Base-by-base conservation (phyloP, 495 filamentous ascomycete species). In the Echria macrotheca region DNA sequence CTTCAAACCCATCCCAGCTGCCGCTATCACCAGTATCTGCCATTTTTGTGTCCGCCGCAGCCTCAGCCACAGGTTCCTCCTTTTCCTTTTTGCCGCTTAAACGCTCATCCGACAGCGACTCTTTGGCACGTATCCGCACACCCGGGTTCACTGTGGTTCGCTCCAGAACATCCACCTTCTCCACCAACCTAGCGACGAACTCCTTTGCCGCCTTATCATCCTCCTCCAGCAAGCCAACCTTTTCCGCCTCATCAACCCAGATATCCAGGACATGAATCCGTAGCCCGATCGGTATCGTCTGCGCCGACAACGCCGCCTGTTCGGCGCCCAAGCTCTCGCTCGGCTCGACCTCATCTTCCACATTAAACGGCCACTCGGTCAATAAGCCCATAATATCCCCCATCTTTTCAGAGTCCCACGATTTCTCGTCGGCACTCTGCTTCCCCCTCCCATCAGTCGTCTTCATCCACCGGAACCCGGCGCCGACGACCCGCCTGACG, bases 221-320 rank as follows among this genome's bases (percentile, higher is more conserved):
- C 3, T 71, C 67, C 3, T 70, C 67, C 50, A 83, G 68, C 53
- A 81, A 65, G 39, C 82, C 72, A 28, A 78, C 78, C 59, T 81
- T 83, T 65, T 88, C 86, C 50, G 85, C 64, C 70, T 93, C 89
- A 65, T 95, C 89, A 28, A 95, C 74, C 78, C 87, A 99, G 29
- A 96, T 79, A 74, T 99, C 93, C 50, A 91, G 60, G 17, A 96
- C 74, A 67, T 99, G 93, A 61, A 91, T 84, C 42, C 89, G 73
- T 56, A 99, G 58, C 0, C 93, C 93, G 58, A 91, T 85, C 1
- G 90, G 84, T 5, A 90, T 64, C 39, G 37, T 64, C 29, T 61
- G 53, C 2, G 52, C 62, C 53, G 73, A 76, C 22, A 60, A 41
- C 32, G 54, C 67, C 3, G 44, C 51, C 25, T 48, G 40, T 12